Conservation (phyloP, 495 filamentous ascomycete genomes). For the Trichodelitschia bisporula region DNA sequence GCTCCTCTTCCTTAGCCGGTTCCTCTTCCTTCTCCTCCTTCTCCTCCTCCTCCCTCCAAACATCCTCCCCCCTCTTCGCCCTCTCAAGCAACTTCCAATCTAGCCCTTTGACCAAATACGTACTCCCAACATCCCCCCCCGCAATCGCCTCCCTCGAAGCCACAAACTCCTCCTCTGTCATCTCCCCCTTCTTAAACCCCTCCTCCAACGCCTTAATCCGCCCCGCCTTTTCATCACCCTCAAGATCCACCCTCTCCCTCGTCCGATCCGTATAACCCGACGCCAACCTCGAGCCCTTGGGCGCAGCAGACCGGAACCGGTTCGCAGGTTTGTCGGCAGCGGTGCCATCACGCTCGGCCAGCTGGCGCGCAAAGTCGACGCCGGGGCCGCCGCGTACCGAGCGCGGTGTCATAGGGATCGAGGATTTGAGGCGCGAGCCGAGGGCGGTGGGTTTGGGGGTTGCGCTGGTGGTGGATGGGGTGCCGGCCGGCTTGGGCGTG, state of each 20-base stretch:
- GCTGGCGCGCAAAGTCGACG: slow-evolving; percentile 60
- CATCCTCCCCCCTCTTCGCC: slow-evolving; percentile 25
- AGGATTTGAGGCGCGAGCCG: slow-evolving; percentile 10
- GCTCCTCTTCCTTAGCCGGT: neutral
- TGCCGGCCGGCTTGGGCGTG: neutral
- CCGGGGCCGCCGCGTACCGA: slow-evolving; percentile 29
- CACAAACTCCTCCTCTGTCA: slow-evolving; percentile 51
- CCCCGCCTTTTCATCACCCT: slow-evolving; percentile 35
- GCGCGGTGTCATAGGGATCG: slow-evolving; percentile 38
- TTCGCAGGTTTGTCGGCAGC: slow-evolving; percentile 19
- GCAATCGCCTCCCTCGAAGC: slow-evolving; percentile 48
- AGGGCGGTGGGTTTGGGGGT: slow-evolving; percentile 12
- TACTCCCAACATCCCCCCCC: slow-evolving; percentile 55
- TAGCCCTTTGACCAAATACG: slow-evolving; percentile 76
- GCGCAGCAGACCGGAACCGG: slow-evolving; percentile 55
- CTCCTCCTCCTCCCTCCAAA: slow-evolving; percentile 5
- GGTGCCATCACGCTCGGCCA: slow-evolving; percentile 47
- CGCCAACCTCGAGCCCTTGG: slow-evolving; percentile 60
- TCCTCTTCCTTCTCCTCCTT: slow-evolving; percentile 1
- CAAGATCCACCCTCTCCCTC: slow-evolving; percentile 23
- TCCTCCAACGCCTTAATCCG: slow-evolving; percentile 50
- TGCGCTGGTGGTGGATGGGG: slow-evolving; percentile 7
- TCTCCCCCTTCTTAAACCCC: slow-evolving; percentile 56
- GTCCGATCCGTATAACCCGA: slow-evolving; percentile 75
- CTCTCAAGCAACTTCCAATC: slow-evolving; percentile 62